A percentile compares a stretch with the other conserved stretches of the same genome.
Conservation (phyloP, 352 stramenopile genomes). For the Blastocystis sp. region DNA sequence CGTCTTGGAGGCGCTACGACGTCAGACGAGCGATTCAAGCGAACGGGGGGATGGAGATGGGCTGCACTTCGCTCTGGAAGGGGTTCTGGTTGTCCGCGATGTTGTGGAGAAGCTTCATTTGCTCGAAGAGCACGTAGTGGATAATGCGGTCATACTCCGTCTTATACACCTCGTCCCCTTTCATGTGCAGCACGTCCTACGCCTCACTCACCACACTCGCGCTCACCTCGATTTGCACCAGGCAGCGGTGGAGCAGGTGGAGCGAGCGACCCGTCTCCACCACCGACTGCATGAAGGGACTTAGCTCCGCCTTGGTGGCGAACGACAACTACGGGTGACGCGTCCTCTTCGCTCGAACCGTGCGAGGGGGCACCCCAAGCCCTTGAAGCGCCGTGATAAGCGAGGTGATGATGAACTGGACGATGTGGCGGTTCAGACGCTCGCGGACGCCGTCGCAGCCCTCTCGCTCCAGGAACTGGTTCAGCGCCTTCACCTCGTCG, state of each 20-base stretch:
- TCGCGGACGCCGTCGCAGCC: not conserved
- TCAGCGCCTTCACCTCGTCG: not conserved
- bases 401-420: not conserved
- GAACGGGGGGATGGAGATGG: not conserved
- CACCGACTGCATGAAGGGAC: not conserved
- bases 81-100: not conserved
- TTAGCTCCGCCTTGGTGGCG: not conserved
- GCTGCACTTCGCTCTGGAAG: constrained; percentile 7
- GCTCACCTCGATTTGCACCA: not conserved
- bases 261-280: constrained; percentile 4
- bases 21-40: too few relatives aligned
- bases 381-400: not conserved
- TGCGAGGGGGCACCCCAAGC: not conserved
- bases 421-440: not conserved
- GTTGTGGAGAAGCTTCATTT: not conserved
- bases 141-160: constrained; percentile 14
- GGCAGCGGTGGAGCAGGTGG: not conserved
- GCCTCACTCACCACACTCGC: not conserved
- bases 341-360: not conserved
- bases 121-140: constrained; percentile 9
- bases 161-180: not conserved
- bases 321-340: not conserved
- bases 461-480: not conserved
- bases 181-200: constrained; percentile 1
- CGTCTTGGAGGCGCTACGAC: not conserved